Evolutionary conservation across 176 grass and related monocot genomes (phyloP), one percentile per base, ranked within the genome.

Genomic region (Oryza glaberrima): DNA sequence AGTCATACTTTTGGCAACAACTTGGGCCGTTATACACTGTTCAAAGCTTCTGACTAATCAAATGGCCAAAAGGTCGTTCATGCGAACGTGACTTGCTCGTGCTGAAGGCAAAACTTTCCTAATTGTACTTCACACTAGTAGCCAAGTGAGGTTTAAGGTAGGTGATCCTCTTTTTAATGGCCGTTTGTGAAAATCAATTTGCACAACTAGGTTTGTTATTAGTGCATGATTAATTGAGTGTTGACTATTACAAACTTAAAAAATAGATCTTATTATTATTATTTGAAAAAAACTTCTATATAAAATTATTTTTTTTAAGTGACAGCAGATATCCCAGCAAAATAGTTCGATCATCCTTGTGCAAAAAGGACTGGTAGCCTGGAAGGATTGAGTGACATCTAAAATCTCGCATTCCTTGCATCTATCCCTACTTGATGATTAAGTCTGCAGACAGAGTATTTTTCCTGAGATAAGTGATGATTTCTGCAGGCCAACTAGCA

Each of bases 1-100:
- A 43, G 72, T 67, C 78, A 86, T 77, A 72, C 23, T 82, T 14
- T 41, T 86, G 78, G 48, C 88, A 36, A 54, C 72, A 72, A 19
- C 34, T 66, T 66, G 34, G 66, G 83, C 65, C 52, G 65, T 63
- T 84, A 72, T 65, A 63, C 82, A 77, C 52, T 20, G 54, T 56
- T 82, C 83, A 64, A 83, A 65, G 70, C 15, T 65, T 9, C 43
- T 35, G 69, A 82, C 54, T 34, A 48, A 13, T 78, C 58, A 17
- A 12, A 35, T n/a, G 44, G 17, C 78, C 77, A 80, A 11, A 34
- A 48, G 77, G 78, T 25, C 26, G 45, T 12, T 38, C 45, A 10
- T 40, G 58, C 46, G 17, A 26, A 16, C 13, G 41, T 9, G 15
- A 3, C 4, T 83, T 70, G 38, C 69, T 65, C 34, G 13, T 35